Evolutionary conservation across 2,329 filamentous ascomycete species (phyloP), one percentile per base, ranked within the genome.

Genomic region (Colletotrichum filicis): DNA sequence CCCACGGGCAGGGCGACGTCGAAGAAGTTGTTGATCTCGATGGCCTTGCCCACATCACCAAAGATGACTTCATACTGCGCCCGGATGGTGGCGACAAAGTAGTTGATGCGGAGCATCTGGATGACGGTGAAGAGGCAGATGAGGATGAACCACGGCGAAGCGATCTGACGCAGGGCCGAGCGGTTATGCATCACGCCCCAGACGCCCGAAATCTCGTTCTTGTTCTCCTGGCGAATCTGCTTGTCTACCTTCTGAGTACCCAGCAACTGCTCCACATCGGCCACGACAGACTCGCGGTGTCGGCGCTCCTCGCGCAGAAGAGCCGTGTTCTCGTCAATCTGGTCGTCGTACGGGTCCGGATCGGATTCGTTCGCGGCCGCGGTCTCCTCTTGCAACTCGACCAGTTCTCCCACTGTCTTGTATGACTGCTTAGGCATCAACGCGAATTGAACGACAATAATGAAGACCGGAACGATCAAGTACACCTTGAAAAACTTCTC

Each of bases 1-100:
- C 95, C 95, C 0, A 97, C 83, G 0, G 95, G 95, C 2, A 98
- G 87, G 24, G 95, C 85, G 16, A 87, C 83, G 79, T 98, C 95
- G 83, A 98, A 98, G 82, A 95, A 92, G 69, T 93, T 88, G 83
- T 97, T 98, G 79, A 98, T 87, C 68, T 88, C 84, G 9, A 91
- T 87, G 0, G 95, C 94, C 70, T 88, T 86, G 1, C 85, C 81
- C 72, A 86, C 85, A 12, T 90, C 90, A 58, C 86, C 86, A 19
- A 98, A 89, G 9, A 98, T 88, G 77, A 92, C 92, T 57, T 91
- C 89, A 83, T 97, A 97, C 81, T 98, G 95, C 1, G 92, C 88
- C 2, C 93, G 89, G 75, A 97, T 92, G 2, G 95, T 97, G 4
- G 95, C 94, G 66, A 98, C 94, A 80, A 97, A 97, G 85, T 95